These are phyloP conservation scores for Chalciporus sp. DNA, from an alignment of 1,284 basidiomycete species.

Conservation along the genomic window DNA sequence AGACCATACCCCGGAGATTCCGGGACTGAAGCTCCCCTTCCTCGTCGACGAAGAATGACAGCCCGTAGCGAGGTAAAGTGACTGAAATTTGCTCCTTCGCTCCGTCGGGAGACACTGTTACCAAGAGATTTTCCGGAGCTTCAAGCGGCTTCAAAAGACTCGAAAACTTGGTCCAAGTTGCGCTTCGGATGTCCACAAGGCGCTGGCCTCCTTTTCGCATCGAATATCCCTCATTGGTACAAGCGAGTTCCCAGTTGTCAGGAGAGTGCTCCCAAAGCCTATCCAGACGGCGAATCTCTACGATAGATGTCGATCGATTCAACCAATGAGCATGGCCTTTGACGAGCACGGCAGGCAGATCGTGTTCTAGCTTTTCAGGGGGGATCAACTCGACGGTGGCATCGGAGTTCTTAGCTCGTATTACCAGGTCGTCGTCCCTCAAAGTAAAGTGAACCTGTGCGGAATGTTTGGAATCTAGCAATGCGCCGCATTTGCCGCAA, in stretches of 20 bases:
- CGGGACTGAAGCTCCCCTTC: too few species aligned
- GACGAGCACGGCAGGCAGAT: slow-evolving; percentile 41
- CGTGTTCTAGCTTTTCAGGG: slow-evolving; percentile 31
- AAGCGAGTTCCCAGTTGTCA: slow-evolving; percentile 24
- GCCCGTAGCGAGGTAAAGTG: too few species aligned
- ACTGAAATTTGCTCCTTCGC: too few species aligned
- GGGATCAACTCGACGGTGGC: slow-evolving; percentile 43
- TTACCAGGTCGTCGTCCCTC: slow-evolving; percentile 27
- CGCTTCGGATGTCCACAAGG: slow-evolving; percentile 36
- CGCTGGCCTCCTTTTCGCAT: slow-evolving; percentile 15
- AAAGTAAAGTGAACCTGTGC: slow-evolving; percentile 37
- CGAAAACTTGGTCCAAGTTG: slow-evolving; percentile 36
- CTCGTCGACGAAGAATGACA: too few species aligned
- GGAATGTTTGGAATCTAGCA: background rate
- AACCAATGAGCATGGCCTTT: slow-evolving; percentile 44
- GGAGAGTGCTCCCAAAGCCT: slow-evolving; percentile 23
- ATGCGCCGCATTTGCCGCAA: background rate
- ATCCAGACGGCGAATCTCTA: slow-evolving; percentile 42
- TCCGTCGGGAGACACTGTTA: too few species aligned
- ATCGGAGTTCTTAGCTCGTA: slow-evolving; percentile 28
- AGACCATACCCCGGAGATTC: too few species aligned
- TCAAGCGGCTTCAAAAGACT: slow-evolving; percentile 36
- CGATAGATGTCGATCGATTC: slow-evolving; percentile 24
- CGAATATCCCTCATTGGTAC: slow-evolving; percentile 8
- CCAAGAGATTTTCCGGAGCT: slow-evolving; percentile 28